phyloP scores from a whole-genome alignment of 2,329 filamentous ascomycete species.

The Diaporthe ampelina region DNA sequence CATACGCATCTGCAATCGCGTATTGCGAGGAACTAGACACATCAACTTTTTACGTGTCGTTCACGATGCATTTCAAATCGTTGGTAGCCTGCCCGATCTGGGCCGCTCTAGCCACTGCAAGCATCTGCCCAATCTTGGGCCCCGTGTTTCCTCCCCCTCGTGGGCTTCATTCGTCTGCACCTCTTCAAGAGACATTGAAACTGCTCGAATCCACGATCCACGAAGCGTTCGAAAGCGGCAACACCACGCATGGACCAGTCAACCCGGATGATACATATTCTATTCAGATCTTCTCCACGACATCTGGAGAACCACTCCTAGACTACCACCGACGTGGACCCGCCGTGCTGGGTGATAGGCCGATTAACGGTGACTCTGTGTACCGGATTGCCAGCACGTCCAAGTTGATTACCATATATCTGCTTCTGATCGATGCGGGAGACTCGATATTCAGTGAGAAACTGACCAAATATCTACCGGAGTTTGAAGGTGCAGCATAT shows the following conservation, averaged over 20 bases:
- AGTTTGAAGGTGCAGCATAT: not conserved
- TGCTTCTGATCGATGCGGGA: not conserved
- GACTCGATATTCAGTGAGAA: not conserved
- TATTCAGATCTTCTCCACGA: not conserved
- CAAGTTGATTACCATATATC: not conserved
- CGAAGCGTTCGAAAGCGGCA: not conserved
- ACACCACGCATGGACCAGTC: conserved; percentile 1
- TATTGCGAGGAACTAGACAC: not conserved
- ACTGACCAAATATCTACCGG: not conserved
- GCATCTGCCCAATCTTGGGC: not conserved
- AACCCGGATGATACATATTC: not conserved
- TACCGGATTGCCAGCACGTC: not conserved
- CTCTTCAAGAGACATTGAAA: not conserved
- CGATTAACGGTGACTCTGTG: not conserved
- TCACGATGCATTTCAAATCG: not conserved
- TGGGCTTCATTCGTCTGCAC: not conserved
- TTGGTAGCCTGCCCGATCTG: not conserved
- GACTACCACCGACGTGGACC: conserved; percentile 4
- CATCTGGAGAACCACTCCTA: not conserved
- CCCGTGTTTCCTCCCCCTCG: not conserved
- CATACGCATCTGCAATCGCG: not conserved
- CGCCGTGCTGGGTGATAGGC: not conserved
- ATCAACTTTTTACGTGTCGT: not conserved
- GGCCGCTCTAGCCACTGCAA: not conserved
- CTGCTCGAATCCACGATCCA: not conserved